phyloP scores from a whole-genome alignment of 306 rosid species.

The Cucumis sativus region DNA sequence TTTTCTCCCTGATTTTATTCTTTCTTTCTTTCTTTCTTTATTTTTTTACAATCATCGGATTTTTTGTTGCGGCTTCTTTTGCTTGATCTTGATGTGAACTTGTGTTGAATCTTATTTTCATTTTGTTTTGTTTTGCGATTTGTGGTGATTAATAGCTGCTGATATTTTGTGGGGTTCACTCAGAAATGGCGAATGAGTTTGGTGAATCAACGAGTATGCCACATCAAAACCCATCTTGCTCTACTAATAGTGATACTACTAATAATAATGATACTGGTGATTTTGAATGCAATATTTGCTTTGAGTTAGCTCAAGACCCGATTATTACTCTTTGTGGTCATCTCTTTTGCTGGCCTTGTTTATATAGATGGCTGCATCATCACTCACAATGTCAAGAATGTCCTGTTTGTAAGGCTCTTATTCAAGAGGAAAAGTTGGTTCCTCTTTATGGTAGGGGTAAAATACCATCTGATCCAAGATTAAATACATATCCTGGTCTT shows the following conservation, averaged over 20 bases:
- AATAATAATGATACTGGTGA: conserved; percentile 53
- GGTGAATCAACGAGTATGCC: conserved; percentile 51
- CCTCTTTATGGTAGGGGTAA: conserved; percentile 95
- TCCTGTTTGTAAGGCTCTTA: conserved; percentile 85
- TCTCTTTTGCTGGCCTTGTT: conserved; percentile 89
- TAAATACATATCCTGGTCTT: conserved; percentile 58
- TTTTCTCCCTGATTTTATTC: not conserved
- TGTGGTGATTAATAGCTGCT: not conserved
- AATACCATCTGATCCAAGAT: conserved; percentile 59
- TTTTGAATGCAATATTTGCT: conserved; percentile 93
- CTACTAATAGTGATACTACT: conserved; percentile 18
- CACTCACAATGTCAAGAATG: conserved; percentile 90
- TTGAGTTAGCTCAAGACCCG: conserved; percentile 85
- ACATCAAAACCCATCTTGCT: conserved; percentile 38
- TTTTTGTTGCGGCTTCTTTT: not conserved
- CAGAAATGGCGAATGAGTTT: conserved; percentile 47
- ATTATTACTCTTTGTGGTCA: conserved; percentile 88
- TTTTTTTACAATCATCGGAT: not conserved
- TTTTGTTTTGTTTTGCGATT: not conserved
- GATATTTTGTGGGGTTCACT: not conserved
- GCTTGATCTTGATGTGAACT: not conserved
- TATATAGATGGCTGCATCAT: conserved; percentile 78
- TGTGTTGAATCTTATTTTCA: not conserved
- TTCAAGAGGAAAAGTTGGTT: conserved; percentile 66
- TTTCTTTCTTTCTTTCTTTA: not conserved